A percentile compares a stretch with the other conserved stretches of the same genome.
phyloP scores from a whole-genome alignment of 2,329 filamentous ascomycete genomes.

The Hypoxylon sp. region DNA sequence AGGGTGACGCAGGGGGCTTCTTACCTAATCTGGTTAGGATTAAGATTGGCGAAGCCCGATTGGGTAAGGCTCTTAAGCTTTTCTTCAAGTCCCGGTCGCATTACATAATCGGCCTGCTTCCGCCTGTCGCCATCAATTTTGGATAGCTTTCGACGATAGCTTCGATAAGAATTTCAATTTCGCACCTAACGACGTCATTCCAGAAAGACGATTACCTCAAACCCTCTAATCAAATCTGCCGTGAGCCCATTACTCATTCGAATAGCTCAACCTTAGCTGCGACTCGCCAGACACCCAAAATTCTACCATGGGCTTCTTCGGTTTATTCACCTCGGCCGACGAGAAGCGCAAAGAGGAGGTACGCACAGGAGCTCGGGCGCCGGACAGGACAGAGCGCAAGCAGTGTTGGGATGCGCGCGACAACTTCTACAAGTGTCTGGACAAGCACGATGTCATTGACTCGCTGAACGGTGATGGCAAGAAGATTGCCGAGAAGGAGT shows the following conservation, averaged over 20 bases:
- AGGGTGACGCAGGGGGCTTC: conserved; percentile 36
- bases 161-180: conserved; percentile 24
- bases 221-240: neutral
- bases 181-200: conserved; percentile 15
- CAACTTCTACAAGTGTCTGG: conserved; percentile 87
- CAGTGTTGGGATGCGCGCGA: conserved; percentile 93
- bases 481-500: conserved; percentile 68
- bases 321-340: conserved; percentile 56
- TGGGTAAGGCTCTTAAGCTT: neutral
- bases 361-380: conserved; percentile 74
- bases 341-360: conserved; percentile 67
- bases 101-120: conserved; percentile 29
- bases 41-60: conserved; percentile 1
- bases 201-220: neutral
- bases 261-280: neutral
- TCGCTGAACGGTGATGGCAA: conserved; percentile 68
- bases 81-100: neutral
- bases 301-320: conserved; percentile 64
- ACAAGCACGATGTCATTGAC: conserved; percentile 85
- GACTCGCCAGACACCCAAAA: neutral
- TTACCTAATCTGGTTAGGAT: conserved; percentile 15
- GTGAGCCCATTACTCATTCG: neutral
- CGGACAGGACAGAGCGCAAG: conserved; percentile 84
- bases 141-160: conserved; percentile 21
- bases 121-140: conserved; percentile 10